Conservation (phyloP, 2,329 filamentous ascomycete genomes). For the Curvularia verruculosa region DNA sequence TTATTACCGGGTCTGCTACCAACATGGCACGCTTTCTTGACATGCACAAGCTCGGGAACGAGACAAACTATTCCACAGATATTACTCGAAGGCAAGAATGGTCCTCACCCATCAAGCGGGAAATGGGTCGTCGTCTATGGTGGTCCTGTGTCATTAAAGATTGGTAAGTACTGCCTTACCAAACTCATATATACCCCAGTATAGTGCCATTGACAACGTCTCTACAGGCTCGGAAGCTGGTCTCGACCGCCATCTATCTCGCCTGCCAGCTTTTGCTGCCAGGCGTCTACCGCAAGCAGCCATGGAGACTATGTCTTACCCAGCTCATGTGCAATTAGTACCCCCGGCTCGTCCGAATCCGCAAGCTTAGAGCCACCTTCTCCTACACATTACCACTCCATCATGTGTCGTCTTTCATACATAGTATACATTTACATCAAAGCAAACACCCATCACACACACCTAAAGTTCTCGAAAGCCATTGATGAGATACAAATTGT, state of each 20-base stretch:
- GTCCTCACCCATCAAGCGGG: conserved; percentile 9
- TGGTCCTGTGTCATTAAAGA: conserved; percentile 21
- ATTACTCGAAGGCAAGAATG: conserved; percentile 16
- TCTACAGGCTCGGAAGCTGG: conserved; percentile 18
- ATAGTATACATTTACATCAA: conserved; percentile 21
- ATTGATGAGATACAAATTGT: conserved; percentile 14
- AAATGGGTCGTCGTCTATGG: conserved; percentile 18
- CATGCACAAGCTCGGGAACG: conserved; percentile 21
- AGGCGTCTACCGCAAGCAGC: conserved; percentile 11
- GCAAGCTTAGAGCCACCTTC: conserved; percentile 8
- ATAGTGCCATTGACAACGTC: not conserved
- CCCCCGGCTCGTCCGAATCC: conserved; percentile 6
- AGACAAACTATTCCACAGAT: conserved; percentile 10
- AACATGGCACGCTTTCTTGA: conserved; percentile 19
- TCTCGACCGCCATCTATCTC: conserved; percentile 18
- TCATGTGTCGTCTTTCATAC: conserved; percentile 16
- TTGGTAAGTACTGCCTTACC: conserved; percentile 6
- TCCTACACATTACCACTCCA: conserved; percentile 18
- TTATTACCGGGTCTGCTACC: conserved; percentile 16
- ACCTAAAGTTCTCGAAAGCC: conserved; percentile 16
- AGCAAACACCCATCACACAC: conserved; percentile 19
- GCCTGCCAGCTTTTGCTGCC: conserved; percentile 19
- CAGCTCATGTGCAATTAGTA: not conserved
- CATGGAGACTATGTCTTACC: conserved; percentile 9
- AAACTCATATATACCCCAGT: not conserved